phyloP scores from a whole-genome alignment of 768 basidiomycete species.

The Calocybe cyanea region DNA sequence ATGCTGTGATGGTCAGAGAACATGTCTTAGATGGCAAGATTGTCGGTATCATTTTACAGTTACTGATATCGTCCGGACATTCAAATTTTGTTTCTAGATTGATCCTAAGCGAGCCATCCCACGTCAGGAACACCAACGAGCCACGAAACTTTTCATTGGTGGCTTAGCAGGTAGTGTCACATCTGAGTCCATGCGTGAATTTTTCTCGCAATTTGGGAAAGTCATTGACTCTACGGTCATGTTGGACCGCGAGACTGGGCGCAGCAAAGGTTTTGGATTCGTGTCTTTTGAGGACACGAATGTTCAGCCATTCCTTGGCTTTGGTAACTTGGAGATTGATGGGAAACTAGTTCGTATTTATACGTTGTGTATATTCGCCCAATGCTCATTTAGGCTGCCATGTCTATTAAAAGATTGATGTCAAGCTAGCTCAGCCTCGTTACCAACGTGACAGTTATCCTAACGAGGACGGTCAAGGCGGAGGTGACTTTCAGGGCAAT shows the following conservation, averaged over 20 bases:
- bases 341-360: conserved; percentile 77
- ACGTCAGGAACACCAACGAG: conserved; percentile 88
- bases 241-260: conserved; percentile 92
- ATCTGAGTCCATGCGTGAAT: conserved; percentile 88
- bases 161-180: conserved; percentile 90
- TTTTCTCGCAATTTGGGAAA: conserved; percentile 91
- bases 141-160: conserved; percentile 95
- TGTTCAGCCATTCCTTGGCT: conserved; percentile 84
- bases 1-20: conserved; percentile 92
- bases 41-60: conserved; percentile 48
- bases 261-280: conserved; percentile 97
- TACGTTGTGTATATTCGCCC: background rate
- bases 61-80: background rate
- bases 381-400: background rate
- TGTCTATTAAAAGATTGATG: conserved; percentile 70
- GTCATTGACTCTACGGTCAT: conserved; percentile 99
- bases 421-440: conserved; percentile 92
- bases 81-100: conserved; percentile 54
- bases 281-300: conserved; percentile 93
- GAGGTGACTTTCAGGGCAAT: conserved; percentile 20
- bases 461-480: conserved; percentile 40
- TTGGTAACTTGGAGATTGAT: conserved; percentile 88
- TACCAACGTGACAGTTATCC: conserved; percentile 68
- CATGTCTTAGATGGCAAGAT: conserved; percentile 97
- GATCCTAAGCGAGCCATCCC: conserved; percentile 99